Conservation (phyloP, 495 filamentous ascomycete genomes). For the Letharia columbiana region DNA sequence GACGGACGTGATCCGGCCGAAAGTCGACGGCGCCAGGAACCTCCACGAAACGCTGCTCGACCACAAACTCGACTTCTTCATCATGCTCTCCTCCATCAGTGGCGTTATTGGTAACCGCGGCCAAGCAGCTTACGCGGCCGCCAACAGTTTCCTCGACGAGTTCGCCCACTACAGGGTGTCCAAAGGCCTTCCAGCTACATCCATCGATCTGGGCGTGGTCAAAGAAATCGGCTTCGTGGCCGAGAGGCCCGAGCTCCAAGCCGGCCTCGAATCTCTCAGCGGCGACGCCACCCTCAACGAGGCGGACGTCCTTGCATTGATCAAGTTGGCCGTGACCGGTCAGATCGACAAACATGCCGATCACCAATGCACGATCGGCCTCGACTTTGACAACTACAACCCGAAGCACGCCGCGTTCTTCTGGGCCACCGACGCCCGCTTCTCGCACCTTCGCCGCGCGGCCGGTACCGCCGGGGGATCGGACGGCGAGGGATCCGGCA, state of each 20-base stretch:
- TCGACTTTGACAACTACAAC: not conserved
- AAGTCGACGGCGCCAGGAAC: slow-evolving; percentile 20
- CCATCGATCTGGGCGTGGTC: slow-evolving; percentile 48
- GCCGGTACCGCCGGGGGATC: not conserved
- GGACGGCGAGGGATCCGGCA: not conserved
- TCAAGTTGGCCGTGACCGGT: slow-evolving; percentile 7
- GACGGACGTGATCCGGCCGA: slow-evolving; percentile 23
- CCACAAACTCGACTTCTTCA: slow-evolving; percentile 31
- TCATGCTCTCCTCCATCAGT: slow-evolving; percentile 30
- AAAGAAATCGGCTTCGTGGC: slow-evolving; percentile 43
- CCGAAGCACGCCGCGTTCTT: slow-evolving; percentile 28
- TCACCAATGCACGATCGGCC: not conserved
- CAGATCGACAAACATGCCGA: not conserved
- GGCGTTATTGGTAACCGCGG: slow-evolving; percentile 23
- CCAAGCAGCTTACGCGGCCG: slow-evolving; percentile 29
- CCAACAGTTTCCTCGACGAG: slow-evolving; percentile 28
- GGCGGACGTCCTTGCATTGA: slow-evolving; percentile 27
- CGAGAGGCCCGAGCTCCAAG: slow-evolving; percentile 10
- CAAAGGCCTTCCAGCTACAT: slow-evolving; percentile 29
- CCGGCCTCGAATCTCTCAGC: slow-evolving; percentile 22
- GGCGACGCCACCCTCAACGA: slow-evolving; percentile 27
- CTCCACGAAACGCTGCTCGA: slow-evolving; percentile 17
- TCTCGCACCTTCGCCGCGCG: slow-evolving; percentile 31
- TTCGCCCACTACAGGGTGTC: slow-evolving; percentile 26
- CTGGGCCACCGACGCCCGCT: slow-evolving; percentile 40